phyloP scores from a whole-genome alignment of 73 alveolate genomes.

The Uronychia setigera region DNA sequence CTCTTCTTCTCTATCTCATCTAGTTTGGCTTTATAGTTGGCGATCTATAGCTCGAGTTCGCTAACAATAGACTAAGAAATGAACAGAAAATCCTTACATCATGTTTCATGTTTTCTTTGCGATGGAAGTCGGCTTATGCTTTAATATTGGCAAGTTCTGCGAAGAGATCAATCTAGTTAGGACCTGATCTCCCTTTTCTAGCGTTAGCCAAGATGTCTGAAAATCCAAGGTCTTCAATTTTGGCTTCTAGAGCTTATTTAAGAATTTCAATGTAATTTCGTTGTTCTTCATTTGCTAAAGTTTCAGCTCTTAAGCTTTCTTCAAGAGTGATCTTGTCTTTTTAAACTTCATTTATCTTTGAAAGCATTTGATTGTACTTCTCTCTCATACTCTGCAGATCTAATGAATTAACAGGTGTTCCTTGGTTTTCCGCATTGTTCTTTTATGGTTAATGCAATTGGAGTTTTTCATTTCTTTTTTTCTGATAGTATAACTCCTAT shows the following conservation, averaged over 20 bases:
- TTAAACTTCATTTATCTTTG: not conserved
- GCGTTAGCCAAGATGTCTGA: slow-evolving; percentile 9
- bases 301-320: slow-evolving; percentile 44
- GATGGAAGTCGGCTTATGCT: not conserved
- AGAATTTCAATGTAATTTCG: slow-evolving; percentile 37
- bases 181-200: not conserved
- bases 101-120: not conserved
- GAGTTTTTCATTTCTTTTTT: not conserved
- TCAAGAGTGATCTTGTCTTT: slow-evolving; percentile 20
- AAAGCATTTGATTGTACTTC: not conserved
- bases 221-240: slow-evolving; percentile 41
- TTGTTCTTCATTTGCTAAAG: slow-evolving; percentile 48
- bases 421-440: not conserved
- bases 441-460: not conserved
- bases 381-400: not conserved
- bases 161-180: not conserved
- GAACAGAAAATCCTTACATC: not conserved
- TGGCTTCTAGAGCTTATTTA: slow-evolving; percentile 31
- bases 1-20: not conserved
- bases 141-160: not conserved
- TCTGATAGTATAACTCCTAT: not conserved
- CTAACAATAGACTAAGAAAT: not conserved
- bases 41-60: not conserved
- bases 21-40: not conserved
- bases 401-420: not conserved